phyloP scores from a whole-genome alignment of 164 flowering plant species.

The Nelumbo lutea region DNA sequence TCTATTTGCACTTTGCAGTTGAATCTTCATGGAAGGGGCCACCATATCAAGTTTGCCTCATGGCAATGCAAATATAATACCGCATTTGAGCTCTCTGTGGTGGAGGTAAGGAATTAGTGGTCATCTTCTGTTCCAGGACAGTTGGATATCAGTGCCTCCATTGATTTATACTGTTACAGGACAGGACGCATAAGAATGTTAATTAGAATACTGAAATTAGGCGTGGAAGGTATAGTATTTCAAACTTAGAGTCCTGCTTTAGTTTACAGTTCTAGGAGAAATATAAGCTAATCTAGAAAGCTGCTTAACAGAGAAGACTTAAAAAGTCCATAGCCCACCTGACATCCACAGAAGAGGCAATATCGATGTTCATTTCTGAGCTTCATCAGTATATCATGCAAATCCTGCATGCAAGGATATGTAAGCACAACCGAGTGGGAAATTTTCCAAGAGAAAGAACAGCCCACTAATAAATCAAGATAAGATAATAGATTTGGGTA shows the following conservation, averaged over 20 bases:
- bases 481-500: background rate
- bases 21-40: no score
- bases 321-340: constrained; percentile 39
- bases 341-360: constrained; percentile 93
- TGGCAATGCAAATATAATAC: no score
- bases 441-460: background rate
- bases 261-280: no score
- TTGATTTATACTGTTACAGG: constrained; percentile 71
- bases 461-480: no score
- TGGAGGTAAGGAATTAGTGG: constrained; percentile 35
- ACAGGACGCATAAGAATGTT: background rate
- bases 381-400: constrained; percentile 60
- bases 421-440: background rate
- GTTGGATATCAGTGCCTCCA: constrained; percentile 55
- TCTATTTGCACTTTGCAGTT: no score
- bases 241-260: background rate
- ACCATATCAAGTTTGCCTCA: no score
- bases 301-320: background rate
- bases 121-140: constrained; percentile 87
- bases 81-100: no score
- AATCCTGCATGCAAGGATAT: constrained; percentile 59
- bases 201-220: background rate
- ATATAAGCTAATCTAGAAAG: background rate
- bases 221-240: background rate
- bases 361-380: constrained; percentile 72